Evolutionary conservation across 2,329 filamentous ascomycete genomes (phyloP).

Genomic region (Xylariaceae sp.): DNA sequence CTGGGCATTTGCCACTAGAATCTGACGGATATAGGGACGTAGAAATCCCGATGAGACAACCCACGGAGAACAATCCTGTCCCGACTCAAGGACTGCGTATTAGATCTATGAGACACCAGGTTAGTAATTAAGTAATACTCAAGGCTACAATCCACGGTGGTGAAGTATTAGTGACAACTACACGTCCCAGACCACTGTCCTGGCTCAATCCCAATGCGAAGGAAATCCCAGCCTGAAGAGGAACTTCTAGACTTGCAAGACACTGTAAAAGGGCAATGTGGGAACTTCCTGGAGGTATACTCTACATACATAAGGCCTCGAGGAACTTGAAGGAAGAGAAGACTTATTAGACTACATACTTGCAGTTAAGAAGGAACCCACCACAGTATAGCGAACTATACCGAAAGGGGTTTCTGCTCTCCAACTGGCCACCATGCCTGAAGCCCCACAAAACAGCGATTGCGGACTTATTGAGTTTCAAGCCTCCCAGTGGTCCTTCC

Average conservation of each 20-base stretch:
- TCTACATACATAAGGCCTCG: too few relatives aligned
- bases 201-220: too few relatives aligned
- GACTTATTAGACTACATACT: too few relatives aligned
- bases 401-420: constrained; percentile 22
- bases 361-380: too few relatives aligned
- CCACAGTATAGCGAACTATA: too few relatives aligned
- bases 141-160: not conserved
- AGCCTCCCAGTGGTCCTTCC: too few relatives aligned
- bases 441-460: too few relatives aligned
- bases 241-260: not conserved
- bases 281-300: constrained; percentile 1
- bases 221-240: too few relatives aligned
- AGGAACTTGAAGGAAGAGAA: too few relatives aligned
- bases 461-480: too few relatives aligned
- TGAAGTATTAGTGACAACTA: not conserved
- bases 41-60: not conserved
- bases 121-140: not conserved
- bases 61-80: not conserved
- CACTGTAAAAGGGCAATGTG: not conserved
- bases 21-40: constrained; percentile 4
- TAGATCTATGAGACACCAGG: not conserved
- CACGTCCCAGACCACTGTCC: not conserved
- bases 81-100: too few relatives aligned
- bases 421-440: constrained; percentile 22
- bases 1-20: not conserved